A percentile compares a stretch with the other conserved stretches of the same genome.
Evolutionary conservation across 2,329 filamentous ascomycete species (phyloP).

Genomic region (Xylariaceae sp.): DNA sequence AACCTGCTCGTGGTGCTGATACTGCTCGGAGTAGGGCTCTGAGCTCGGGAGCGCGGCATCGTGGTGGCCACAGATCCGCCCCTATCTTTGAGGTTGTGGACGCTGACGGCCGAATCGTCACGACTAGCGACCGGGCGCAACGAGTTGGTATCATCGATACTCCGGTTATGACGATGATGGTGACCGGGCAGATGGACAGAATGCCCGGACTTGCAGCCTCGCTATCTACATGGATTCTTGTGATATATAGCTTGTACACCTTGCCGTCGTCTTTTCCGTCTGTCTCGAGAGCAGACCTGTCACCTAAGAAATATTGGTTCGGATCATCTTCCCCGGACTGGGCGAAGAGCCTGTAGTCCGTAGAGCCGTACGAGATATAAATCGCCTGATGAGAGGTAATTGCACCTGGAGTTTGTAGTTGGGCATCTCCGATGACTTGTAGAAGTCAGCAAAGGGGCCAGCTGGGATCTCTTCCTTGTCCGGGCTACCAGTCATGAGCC

Average conservation of each 20-base stretch:
- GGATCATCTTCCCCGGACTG: slow-evolving; percentile 25
- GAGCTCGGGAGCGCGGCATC: slow-evolving; percentile 51
- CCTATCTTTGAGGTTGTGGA: slow-evolving; percentile 44
- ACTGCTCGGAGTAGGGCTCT: slow-evolving; percentile 75
- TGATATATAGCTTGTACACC: too few relatives aligned
- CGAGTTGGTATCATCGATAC: slow-evolving; percentile 57
- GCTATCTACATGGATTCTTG: too few relatives aligned
- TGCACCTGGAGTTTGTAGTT: too few relatives aligned
- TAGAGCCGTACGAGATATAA: slow-evolving; percentile 23
- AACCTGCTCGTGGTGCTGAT: slow-evolving; percentile 52
- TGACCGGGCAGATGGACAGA: too few relatives aligned
- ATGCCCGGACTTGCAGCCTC: too few relatives aligned
- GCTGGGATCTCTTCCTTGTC: too few relatives aligned
- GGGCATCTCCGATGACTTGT: too few relatives aligned
- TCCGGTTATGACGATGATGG: slow-evolving; percentile 61
- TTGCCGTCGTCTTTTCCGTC: too few relatives aligned
- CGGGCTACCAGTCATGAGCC: too few relatives aligned
- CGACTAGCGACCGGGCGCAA: slow-evolving; percentile 66
- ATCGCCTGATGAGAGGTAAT: slow-evolving; percentile 20
- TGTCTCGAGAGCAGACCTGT: slow-evolving; percentile 20
- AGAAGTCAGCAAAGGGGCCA: too few relatives aligned
- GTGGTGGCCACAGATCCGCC: slow-evolving; percentile 33
- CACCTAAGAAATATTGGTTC: slow-evolving; percentile 25
- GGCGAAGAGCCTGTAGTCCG: slow-evolving; percentile 26
- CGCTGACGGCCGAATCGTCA: slow-evolving; percentile 59